These are phyloP conservation scores for Stagonosporopsis cucurbitacearum DNA, from an alignment of 2,329 filamentous ascomycete species.

Conservation along the genomic window DNA sequence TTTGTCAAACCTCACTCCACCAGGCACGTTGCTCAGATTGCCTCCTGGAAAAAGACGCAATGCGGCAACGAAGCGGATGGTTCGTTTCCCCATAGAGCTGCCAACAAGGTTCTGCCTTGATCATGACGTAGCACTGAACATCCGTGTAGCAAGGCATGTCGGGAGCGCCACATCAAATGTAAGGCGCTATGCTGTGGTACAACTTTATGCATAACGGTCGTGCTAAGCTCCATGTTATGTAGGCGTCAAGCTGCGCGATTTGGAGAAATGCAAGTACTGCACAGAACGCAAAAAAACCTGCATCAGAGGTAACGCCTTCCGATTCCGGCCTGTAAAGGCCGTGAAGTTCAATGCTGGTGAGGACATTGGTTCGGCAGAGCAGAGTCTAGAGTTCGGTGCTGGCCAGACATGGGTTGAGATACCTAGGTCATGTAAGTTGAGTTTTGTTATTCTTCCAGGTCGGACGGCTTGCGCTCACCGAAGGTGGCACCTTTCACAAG, in stretches of 20 bases:
- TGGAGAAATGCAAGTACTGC: constrained; percentile 41
- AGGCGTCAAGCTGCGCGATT: constrained; percentile 40
- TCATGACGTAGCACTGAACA: constrained; percentile 21
- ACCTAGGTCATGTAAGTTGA: constrained; percentile 31
- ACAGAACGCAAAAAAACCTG: constrained; percentile 36
- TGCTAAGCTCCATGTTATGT: constrained; percentile 16
- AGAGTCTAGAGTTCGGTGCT: constrained; percentile 34
- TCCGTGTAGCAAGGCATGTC: constrained; percentile 35
- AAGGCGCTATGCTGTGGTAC: constrained; percentile 13
- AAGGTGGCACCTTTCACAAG: neutral
- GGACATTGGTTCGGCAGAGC: constrained; percentile 39
- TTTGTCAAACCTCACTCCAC: constrained; percentile 15
- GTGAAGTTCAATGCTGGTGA: constrained; percentile 44
- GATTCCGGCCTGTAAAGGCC: constrained; percentile 38
- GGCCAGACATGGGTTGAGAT: constrained; percentile 40
- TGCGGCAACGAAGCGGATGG: constrained; percentile 43
- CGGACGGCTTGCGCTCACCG: neutral
- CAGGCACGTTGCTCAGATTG: constrained; percentile 8
- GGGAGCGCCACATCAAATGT: constrained; percentile 45
- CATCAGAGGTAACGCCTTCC: constrained; percentile 40
- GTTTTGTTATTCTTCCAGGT: neutral
- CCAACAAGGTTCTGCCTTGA: neutral
- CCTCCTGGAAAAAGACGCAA: constrained; percentile 2
- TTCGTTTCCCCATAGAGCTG: constrained; percentile 18
- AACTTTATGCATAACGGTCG: neutral